These are phyloP conservation scores for Geotrichum siamense DNA, from an alignment of 1,139 yeast species.

Conservation along the genomic window DNA sequence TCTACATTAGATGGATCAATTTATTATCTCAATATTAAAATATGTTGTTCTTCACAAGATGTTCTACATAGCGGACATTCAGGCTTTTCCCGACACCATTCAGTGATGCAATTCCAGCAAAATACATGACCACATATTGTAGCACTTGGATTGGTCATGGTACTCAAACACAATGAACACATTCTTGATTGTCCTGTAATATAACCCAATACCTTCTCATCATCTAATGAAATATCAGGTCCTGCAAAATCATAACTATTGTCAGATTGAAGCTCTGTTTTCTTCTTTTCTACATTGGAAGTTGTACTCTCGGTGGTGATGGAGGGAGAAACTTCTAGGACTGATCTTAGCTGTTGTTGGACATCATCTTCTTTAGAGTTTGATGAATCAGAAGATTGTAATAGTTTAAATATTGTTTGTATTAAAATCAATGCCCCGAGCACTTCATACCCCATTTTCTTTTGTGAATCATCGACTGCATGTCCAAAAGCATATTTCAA, in stretches of 20 bases:
- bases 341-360: slow-evolving; percentile 1
- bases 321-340: not conserved
- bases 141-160: slow-evolving; percentile 75
- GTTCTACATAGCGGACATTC: slow-evolving; percentile 93
- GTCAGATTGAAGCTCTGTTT: not conserved
- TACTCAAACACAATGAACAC: slow-evolving; percentile 77
- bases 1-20: no score
- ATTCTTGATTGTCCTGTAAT: slow-evolving; percentile 63
- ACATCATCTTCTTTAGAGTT: not conserved
- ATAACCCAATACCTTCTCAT: slow-evolving; percentile 53
- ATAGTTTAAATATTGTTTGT: slow-evolving; percentile 34
- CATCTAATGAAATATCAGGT: slow-evolving; percentile 45
- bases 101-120: slow-evolving; percentile 87
- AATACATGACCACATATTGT: slow-evolving; percentile 89
- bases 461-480: slow-evolving; percentile 20
- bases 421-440: slow-evolving; percentile 63
- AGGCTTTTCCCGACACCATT: slow-evolving; percentile 79
- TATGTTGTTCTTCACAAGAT: slow-evolving; percentile 61
- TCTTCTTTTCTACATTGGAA: not conserved
- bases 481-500: slow-evolving; percentile 50
- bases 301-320: not conserved
- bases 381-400: not conserved
- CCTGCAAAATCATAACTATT: not conserved
- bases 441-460: slow-evolving; percentile 61
- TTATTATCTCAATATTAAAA: slow-evolving; percentile 55